phyloP scores from a whole-genome alignment of 2,329 filamentous ascomycete species.

The Colletotrichum lindemuthianum region DNA sequence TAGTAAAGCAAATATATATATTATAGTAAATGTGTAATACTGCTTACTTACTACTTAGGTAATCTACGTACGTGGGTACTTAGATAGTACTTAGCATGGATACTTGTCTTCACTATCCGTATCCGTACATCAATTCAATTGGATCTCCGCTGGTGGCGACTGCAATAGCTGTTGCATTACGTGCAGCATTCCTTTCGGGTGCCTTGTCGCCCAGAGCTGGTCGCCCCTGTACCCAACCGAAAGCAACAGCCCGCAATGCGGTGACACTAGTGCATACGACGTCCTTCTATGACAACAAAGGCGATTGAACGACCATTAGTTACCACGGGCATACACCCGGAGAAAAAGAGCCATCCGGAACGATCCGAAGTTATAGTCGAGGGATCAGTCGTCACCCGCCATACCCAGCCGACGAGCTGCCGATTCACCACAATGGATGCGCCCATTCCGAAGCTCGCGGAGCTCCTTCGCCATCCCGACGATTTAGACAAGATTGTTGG shows the following conservation, averaged over 20 bases:
- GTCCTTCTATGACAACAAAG: slow-evolving; percentile 12
- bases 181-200: too few relatives aligned
- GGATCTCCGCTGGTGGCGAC: too few relatives aligned
- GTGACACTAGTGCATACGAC: slow-evolving; percentile 10
- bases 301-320: neutral
- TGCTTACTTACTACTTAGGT: too few relatives aligned
- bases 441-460: slow-evolving; percentile 82
- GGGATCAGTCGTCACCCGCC: neutral
- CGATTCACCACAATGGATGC: slow-evolving; percentile 66
- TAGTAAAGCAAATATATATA: too few relatives aligned
- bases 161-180: too few relatives aligned
- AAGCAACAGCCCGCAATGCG: slow-evolving; percentile 23
- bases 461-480: slow-evolving; percentile 93
- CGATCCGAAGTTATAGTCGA: slow-evolving; percentile 3
- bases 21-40: too few relatives aligned
- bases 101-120: too few relatives aligned
- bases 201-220: slow-evolving; percentile 4
- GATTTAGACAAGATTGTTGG: slow-evolving; percentile 95
- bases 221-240: slow-evolving; percentile 21
- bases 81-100: too few relatives aligned
- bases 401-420: neutral
- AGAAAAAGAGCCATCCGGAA: neutral
- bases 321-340: neutral
- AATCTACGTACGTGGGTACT: too few relatives aligned
- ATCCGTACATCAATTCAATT: too few relatives aligned